phyloP scores from a whole-genome alignment of 768 basidiomycete species.

The Mycena pura region DNA sequence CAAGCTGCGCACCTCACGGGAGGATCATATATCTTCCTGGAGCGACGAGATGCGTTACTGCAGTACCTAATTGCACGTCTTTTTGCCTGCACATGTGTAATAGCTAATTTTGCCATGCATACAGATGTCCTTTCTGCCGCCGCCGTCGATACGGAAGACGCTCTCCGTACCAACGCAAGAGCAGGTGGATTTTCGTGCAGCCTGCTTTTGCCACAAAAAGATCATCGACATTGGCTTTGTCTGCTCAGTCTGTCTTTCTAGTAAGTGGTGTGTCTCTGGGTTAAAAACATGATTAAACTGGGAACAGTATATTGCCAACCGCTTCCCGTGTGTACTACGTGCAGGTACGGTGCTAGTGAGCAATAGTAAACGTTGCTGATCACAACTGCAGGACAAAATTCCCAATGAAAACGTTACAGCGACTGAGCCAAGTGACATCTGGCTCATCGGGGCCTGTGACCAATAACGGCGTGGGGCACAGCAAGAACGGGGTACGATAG shows the following conservation, averaged over 20 bases:
- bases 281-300: neutral
- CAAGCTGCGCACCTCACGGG: constrained; percentile 96
- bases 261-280: constrained; percentile 54
- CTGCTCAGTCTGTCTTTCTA: constrained; percentile 97
- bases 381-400: constrained; percentile 78
- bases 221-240: constrained; percentile 97
- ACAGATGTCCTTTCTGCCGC: constrained; percentile 72
- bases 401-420: constrained; percentile 89
- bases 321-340: constrained; percentile 92
- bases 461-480: constrained; percentile 22
- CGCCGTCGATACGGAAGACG: constrained; percentile 73
- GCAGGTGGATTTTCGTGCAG: constrained; percentile 94
- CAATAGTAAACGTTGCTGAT: constrained; percentile 9
- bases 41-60: constrained; percentile 83
- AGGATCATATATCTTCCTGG: constrained; percentile 89
- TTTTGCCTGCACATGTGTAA: neutral
- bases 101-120: constrained; percentile 16
- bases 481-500: constrained; percentile 18
- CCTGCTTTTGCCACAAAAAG: constrained; percentile 98
- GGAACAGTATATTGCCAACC: constrained; percentile 91
- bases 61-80: constrained; percentile 82
- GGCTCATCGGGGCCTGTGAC: constrained; percentile 16
- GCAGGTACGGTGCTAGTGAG: constrained; percentile 63
- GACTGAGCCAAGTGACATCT: constrained; percentile 49
- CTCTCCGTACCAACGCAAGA: constrained; percentile 92